These are phyloP conservation scores for Pseudogymnoascus sp. DNA, from an alignment of 2,329 filamentous ascomycete genomes.

Conservation along the genomic window DNA sequence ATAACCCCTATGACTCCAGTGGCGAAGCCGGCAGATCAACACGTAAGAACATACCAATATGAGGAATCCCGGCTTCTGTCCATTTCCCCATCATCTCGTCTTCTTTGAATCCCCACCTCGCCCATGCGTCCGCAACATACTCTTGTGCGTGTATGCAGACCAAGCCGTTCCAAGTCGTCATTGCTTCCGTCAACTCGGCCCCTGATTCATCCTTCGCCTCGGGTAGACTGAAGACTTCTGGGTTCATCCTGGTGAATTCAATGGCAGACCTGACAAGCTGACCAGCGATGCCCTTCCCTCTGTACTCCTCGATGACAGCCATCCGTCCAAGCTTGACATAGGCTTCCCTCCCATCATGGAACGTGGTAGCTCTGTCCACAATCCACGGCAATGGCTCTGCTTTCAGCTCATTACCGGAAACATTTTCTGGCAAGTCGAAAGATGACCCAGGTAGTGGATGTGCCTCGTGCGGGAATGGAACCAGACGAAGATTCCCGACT, in stretches of 20 bases:
- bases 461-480: slow-evolving; percentile 69
- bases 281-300: slow-evolving; percentile 57
- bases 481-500: slow-evolving; percentile 70
- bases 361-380: slow-evolving; percentile 34
- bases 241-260: slow-evolving; percentile 53
- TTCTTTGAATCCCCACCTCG: slow-evolving; percentile 62
- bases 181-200: slow-evolving; percentile 34
- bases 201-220: slow-evolving; percentile 8
- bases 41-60: slow-evolving; percentile 72
- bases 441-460: slow-evolving; percentile 47
- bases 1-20: neutral
- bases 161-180: slow-evolving; percentile 65
- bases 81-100: slow-evolving; percentile 71
- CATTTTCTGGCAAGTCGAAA: slow-evolving; percentile 15
- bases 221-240: slow-evolving; percentile 44
- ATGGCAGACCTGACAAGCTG: slow-evolving; percentile 61
- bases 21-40: slow-evolving; percentile 27
- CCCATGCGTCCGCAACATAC: slow-evolving; percentile 57
- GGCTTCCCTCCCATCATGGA: slow-evolving; percentile 58
- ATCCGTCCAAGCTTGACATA: slow-evolving; percentile 79
- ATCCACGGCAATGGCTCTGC: slow-evolving; percentile 18
- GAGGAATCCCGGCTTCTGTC: slow-evolving; percentile 76
- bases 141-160: slow-evolving; percentile 75
- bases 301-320: slow-evolving; percentile 59
- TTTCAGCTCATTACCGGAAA: slow-evolving; percentile 10